Base-by-base conservation (phyloP, 139 green algal species). In the Nannochloris sp. region DNA sequence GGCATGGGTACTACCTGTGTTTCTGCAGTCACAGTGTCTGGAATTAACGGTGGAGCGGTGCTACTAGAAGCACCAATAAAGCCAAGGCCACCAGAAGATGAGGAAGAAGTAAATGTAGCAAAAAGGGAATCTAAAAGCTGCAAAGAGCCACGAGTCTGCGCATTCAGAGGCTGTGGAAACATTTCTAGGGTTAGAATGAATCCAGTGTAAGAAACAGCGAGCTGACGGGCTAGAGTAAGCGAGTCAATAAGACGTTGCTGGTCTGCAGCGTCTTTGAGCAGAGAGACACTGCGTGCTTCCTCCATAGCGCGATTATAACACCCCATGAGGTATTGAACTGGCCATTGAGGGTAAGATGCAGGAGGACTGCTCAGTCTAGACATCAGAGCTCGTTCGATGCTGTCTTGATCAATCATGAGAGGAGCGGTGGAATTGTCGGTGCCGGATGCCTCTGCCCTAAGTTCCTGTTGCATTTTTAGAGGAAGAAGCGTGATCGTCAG, bases 201-300 rank as follows among this genome's bases (percentile, higher is more conserved):
- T 1, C 81, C 81, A 1, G 73, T 54, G 60, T 97, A 97, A 7
- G 76, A 87, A 24, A 97, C 79, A 3, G 88, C 57, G 29, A 97
- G 75, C 59, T 96, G 80, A 37, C 77, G 83, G n/a, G 73, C 68
- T 0, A 78, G 60, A 7, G 34, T 13, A 3, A 91, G 54, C 0
- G 51, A 33, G 4, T 67, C 63, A 36, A 78, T 44, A 44, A 86
- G 36, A 3, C 35, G 14, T 36, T 64, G 33, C 30, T 68, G 54
- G 23, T 54, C 31, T 0, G 36, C 33, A 27, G 68, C 30, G 10
- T 73, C 69, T 54, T 67, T 64, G 14, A 78, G 67, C 2, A 44
- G 35, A 24, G 30, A 54, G 23, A 64, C 51, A n/a, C 8, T 56
- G 19, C 84, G 68, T 53, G 70, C 44, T 74, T 87, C 77, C 7